Conservation (phyloP, 139 green algal species). For the Volvox reticuliferus region DNA sequence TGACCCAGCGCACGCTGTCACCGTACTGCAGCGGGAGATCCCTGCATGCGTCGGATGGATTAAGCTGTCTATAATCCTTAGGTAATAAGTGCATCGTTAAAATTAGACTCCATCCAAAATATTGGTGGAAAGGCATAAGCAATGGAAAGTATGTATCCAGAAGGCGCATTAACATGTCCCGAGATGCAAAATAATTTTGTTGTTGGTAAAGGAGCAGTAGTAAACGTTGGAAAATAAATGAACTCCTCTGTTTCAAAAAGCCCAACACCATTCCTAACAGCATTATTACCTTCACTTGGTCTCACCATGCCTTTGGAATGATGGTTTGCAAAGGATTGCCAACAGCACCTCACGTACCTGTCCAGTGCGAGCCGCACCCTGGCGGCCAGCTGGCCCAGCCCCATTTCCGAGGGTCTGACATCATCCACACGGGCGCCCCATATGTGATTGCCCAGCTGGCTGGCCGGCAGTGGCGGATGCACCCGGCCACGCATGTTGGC, state of each 20-base stretch:
- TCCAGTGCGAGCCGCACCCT: not conserved
- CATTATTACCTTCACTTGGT: too few species aligned
- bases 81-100: not conserved
- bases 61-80: too few species aligned
- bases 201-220: too few species aligned
- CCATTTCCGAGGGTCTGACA: not conserved
- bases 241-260: too few species aligned
- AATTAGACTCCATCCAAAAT: too few species aligned
- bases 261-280: too few species aligned
- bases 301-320: not conserved
- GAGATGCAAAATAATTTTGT: too few species aligned
- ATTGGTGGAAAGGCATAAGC: too few species aligned
- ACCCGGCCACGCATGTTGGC: not conserved
- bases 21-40: not conserved
- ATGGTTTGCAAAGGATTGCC: not conserved
- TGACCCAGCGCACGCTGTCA: not conserved
- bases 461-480: not conserved
- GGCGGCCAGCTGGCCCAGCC: not conserved
- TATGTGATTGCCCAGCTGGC: not conserved
- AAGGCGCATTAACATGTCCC: too few species aligned
- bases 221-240: too few species aligned
- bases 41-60: too few species aligned
- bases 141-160: too few species aligned
- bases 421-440: not conserved
- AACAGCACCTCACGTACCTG: not conserved